A percentile compares a stretch with the other conserved stretches of the same genome.
These are phyloP conservation scores for Pseudognaphalium luteoalbum DNA, from an alignment of 129 eudicot species.

Conservation along the genomic window DNA sequence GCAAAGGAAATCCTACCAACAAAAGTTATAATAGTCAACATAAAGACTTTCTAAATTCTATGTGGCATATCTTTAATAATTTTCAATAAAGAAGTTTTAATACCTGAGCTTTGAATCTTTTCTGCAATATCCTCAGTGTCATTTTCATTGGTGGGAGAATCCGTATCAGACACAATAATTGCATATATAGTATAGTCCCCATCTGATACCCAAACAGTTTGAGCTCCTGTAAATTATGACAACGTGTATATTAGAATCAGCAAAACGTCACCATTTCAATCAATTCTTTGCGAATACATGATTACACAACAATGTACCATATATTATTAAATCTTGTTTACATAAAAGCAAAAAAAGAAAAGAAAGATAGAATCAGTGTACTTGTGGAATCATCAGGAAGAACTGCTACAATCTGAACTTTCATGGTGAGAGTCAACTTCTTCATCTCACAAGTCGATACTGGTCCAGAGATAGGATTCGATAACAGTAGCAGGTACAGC, in stretches of 20 bases:
- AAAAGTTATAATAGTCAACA: background rate
- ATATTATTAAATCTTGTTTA: constrained; percentile 2
- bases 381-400: constrained; percentile 64
- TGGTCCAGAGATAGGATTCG: constrained; percentile 48
- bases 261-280: constrained; percentile 22
- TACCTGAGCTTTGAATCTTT: constrained; percentile 56
- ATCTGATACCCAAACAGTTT: constrained; percentile 83
- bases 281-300: background rate
- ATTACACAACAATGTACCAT: background rate
- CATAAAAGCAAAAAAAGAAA: constrained; percentile 10
- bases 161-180: constrained; percentile 49
- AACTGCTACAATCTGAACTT: constrained; percentile 66
- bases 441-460: constrained; percentile 50
- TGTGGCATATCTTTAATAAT: too few relatives aligned
- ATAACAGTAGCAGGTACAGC: constrained; percentile 54
- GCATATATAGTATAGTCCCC: constrained; percentile 67
- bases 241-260: constrained; percentile 10
- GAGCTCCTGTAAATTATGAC: constrained; percentile 54
- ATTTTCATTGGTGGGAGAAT: constrained; percentile 39
- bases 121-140: constrained; percentile 42
- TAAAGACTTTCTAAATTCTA: background rate
- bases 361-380: constrained; percentile 32
- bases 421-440: constrained; percentile 57
- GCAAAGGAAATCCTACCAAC: background rate
- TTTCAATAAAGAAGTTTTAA: background rate